A percentile compares a stretch with the other conserved stretches of the same genome.
phyloP scores from a whole-genome alignment of 257 asterid genomes.

The Petunia axillaris region DNA sequence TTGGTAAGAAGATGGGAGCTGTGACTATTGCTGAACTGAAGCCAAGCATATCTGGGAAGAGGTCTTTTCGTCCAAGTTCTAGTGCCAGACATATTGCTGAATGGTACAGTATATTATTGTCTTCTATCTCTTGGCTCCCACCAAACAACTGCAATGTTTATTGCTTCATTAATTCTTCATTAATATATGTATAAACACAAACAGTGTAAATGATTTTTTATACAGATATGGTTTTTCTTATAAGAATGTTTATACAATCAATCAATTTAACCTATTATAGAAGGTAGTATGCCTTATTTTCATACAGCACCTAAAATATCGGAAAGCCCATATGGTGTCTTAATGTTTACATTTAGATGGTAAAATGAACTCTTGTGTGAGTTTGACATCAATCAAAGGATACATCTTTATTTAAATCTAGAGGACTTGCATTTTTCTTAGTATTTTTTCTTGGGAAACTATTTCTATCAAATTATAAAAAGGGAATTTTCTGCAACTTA shows the following conservation, averaged over 20 bases:
- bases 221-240: no score
- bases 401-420: not conserved
- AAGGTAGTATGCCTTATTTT: no score
- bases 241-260: no score
- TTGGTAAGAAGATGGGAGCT: constrained; percentile 61
- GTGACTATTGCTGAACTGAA: constrained; percentile 76
- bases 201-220: no score
- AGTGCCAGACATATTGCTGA: constrained; percentile 72
- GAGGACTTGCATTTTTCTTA: not conserved
- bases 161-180: no score
- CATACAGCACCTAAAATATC: not conserved
- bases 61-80: constrained; percentile 77
- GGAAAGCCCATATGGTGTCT: not conserved
- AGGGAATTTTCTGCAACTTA: not conserved
- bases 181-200: no score
- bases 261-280: no score
- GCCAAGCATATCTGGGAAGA: constrained; percentile 82
- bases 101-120: constrained; percentile 65
- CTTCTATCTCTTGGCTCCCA: not conserved
- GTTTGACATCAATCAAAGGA: not conserved
- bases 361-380: not conserved
- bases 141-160: no score
- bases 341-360: not conserved
- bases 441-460: not conserved
- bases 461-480: not conserved